Conservation (phyloP, 2,329 filamentous ascomycete genomes). For the Aspergillus proliferans region DNA sequence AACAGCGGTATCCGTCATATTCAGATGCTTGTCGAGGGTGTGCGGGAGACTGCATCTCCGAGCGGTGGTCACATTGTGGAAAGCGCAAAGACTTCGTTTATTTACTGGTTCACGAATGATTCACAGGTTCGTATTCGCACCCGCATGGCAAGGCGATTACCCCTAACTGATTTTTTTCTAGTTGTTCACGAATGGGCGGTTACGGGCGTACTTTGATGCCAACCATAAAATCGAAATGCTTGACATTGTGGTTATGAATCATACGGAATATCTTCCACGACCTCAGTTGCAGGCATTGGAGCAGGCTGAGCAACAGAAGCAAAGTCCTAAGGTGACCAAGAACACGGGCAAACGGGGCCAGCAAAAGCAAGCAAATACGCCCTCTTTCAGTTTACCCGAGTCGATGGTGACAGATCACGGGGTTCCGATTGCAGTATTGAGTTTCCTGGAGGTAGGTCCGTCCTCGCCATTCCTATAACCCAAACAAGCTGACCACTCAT, state of each 20-base stretch:
- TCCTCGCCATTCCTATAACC: background rate
- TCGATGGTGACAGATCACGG: constrained; percentile 46
- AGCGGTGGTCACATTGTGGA: constrained; percentile 68
- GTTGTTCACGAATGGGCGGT: constrained; percentile 69
- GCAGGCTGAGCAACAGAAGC: constrained; percentile 50
- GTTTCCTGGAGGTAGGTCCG: constrained; percentile 55
- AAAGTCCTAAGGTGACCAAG: constrained; percentile 56
- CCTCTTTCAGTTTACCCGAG: constrained; percentile 39
- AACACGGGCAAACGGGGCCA: constrained; percentile 46
- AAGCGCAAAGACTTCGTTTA: constrained; percentile 68
- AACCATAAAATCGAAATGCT: constrained; percentile 77
- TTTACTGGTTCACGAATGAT: constrained; percentile 82
- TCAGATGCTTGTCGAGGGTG: constrained; percentile 74
- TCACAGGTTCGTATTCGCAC: constrained; percentile 60
- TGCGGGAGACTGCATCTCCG: constrained; percentile 51
- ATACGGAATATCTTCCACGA: constrained; percentile 79
- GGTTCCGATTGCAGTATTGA: constrained; percentile 51
- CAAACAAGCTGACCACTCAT: background rate
- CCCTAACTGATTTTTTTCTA: constrained; percentile 28
- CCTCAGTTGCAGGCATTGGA: constrained; percentile 47
- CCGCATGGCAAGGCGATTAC: background rate
- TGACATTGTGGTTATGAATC: constrained; percentile 68
- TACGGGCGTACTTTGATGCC: constrained; percentile 72
- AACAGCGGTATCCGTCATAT: constrained; percentile 79
- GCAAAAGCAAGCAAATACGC: constrained; percentile 41